phyloP scores from a whole-genome alignment of 352 stramenopile species.

The Lagenidium giganteum region DNA sequence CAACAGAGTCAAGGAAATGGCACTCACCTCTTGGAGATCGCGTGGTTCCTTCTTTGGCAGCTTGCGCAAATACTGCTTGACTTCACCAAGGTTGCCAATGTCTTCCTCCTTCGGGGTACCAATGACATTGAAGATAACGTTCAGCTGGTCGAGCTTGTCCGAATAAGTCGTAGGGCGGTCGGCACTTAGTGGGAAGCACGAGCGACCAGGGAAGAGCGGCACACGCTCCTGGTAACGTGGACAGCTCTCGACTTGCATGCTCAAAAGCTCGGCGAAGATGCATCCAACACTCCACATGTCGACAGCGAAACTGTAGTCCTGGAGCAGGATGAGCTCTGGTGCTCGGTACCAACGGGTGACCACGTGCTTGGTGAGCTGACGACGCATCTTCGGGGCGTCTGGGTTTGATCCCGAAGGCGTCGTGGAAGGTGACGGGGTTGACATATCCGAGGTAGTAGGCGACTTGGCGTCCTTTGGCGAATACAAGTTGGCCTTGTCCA shows the following conservation, averaged over 20 bases:
- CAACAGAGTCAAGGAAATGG: neutral
- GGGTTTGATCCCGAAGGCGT: slow-evolving; percentile 60
- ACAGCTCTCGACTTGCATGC: slow-evolving; percentile 86
- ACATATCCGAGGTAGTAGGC: slow-evolving; percentile 68
- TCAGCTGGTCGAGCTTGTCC: slow-evolving; percentile 90
- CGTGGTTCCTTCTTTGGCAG: slow-evolving; percentile 76
- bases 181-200: slow-evolving; percentile 83
- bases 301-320: slow-evolving; percentile 95
- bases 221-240: slow-evolving; percentile 82
- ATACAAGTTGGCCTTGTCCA: slow-evolving; percentile 65
- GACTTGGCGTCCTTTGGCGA: slow-evolving; percentile 78
- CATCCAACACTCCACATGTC: slow-evolving; percentile 99
- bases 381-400: slow-evolving; percentile 62
- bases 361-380: slow-evolving; percentile 97
- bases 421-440: slow-evolving; percentile 58
- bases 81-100: slow-evolving; percentile 71
- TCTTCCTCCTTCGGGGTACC: slow-evolving; percentile 90
- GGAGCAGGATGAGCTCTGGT: slow-evolving; percentile 95
- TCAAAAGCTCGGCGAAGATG: slow-evolving; percentile 86
- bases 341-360: slow-evolving; percentile 98
- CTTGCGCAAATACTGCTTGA: slow-evolving; percentile 86
- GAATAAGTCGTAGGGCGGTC: slow-evolving; percentile 81
- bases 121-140: slow-evolving; percentile 95
- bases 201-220: slow-evolving; percentile 77
- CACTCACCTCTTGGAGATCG: slow-evolving; percentile 58